These are phyloP conservation scores for Cryptosporidium parvum DNA, from an alignment of 169 alveolate species.

Conservation along the genomic window DNA sequence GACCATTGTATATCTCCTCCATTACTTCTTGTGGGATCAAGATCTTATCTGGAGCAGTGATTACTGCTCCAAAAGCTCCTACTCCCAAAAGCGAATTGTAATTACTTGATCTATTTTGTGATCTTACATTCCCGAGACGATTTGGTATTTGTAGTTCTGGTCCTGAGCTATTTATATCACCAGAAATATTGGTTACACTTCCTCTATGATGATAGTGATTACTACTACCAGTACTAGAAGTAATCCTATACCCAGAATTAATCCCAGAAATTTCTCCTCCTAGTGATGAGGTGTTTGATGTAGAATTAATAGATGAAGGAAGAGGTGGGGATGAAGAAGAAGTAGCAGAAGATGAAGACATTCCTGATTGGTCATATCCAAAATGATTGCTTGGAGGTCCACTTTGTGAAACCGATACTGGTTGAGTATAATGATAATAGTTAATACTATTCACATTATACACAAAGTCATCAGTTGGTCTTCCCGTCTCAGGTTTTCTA, in stretches of 20 bases:
- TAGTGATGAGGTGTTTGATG: background rate
- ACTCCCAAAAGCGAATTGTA: background rate
- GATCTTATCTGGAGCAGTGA: background rate
- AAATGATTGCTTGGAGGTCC: background rate
- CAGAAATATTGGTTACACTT: background rate
- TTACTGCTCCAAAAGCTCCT: background rate
- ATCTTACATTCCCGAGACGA: background rate
- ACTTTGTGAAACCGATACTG: background rate
- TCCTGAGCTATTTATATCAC: background rate
- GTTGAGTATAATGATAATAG: background rate
- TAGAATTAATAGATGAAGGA: background rate
- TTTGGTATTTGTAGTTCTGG: slow-evolving; percentile 11
- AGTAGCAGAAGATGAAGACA: background rate
- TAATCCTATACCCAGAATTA: background rate
- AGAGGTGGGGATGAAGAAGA: background rate
- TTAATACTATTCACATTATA: slow-evolving; percentile 32
- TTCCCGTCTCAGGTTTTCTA: slow-evolving; percentile 48
- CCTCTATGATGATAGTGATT: background rate
- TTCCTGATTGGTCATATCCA: slow-evolving; percentile 1
- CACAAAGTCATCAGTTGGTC: slow-evolving; percentile 52
- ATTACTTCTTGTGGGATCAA: slow-evolving; percentile 32
- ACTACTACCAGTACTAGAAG: too few relatives aligned
- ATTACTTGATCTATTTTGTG: background rate
- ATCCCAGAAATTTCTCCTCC: background rate
- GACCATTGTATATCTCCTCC: slow-evolving; percentile 69